Evolutionary conservation across 2,329 filamentous ascomycete genomes (phyloP), one percentile per base, ranked within the genome.

Genomic region (Colletotrichum phormii): DNA sequence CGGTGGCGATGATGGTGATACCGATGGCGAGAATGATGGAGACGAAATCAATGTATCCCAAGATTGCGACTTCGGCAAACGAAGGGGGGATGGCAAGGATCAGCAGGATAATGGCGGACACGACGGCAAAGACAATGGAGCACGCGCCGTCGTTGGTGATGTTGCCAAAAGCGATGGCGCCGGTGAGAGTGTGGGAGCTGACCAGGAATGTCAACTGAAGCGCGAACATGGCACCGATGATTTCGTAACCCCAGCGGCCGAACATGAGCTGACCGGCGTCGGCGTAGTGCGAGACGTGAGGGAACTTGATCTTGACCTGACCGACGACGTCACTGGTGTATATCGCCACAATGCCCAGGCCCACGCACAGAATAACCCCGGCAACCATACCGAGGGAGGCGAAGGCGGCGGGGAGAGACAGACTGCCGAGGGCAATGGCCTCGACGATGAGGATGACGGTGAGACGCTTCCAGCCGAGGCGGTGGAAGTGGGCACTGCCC

Each of bases 141-240:
- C 86, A 87, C 18, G 81, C 77, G 60, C 79, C 88, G 74, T 92
- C 87, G 4, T 88, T 80, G 5, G 90, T 91, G 64, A 94, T 84
- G 63, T 87, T 90, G 76, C 91, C 91, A 81, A 94, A 89, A 75
- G 92, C 92, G 77, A 94, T 91, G 37, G 87, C 88, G 75, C 93
- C 93, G 0, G 91, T 93, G 74, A 94, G 83, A 64, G 93, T 85
- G 81, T 95, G 93, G n/a, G 91, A 92, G 42, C 89, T 91, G 81
- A 92, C 91, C 76, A 93, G 88, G 82, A 94, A 93, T 67, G 92
- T 82, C 51, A 94, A 84, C 80, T 93, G 90, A 22, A 94, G 81
- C 11, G 88, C 83, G 76, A 92, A 91, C 75, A 88, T 90, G 74
- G 84, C 81, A 29, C 90, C 91, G 57, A 93, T 83, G 37, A 94